Percentiles rank a stretch among this genome's conserved stretches.
Evolutionary conservation across 2,329 filamentous ascomycete genomes (phyloP).

Genomic region (Lasiodiplodia theobromae): DNA sequence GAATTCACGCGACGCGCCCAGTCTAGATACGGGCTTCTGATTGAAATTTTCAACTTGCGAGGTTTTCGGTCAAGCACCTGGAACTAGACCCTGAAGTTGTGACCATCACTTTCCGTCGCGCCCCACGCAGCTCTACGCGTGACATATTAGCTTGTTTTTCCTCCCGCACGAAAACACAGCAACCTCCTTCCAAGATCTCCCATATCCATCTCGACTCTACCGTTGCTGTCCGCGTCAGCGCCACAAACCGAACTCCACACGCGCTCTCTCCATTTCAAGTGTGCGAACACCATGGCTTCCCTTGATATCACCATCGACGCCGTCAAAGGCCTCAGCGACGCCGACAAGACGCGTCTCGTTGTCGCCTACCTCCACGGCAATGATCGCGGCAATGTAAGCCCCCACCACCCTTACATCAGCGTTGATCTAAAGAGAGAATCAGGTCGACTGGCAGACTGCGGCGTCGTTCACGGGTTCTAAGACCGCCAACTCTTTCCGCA

Average conservation of each 20-base stretch:
- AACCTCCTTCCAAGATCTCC: no score
- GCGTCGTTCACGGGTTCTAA: neutral
- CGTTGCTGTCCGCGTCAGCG: no score
- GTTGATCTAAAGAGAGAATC: no score
- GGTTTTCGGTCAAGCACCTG: neutral
- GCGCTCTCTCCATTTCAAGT: no score
- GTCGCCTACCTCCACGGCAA: neutral
- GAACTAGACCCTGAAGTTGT: no score
- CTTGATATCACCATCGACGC: neutral
- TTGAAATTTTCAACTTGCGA: neutral
- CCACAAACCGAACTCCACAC: no score
- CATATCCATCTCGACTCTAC: no score
- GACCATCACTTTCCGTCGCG: neutral
- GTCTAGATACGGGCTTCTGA: no score
- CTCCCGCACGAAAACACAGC: neutral
- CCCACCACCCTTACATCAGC: neutral
- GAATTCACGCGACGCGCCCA: no score
- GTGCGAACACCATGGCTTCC: neutral
- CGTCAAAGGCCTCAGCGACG: neutral
- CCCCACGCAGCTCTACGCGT: neutral
- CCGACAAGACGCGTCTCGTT: neutral
- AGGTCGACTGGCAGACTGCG: no score
- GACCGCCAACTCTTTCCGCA: neutral
- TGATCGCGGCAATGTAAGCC: neutral
- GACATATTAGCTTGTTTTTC: neutral